A percentile compares a stretch with the other conserved stretches of the same genome.
These are phyloP conservation scores for Talaromyces liani DNA, from an alignment of 495 filamentous ascomycete genomes.

Conservation along the genomic window DNA sequence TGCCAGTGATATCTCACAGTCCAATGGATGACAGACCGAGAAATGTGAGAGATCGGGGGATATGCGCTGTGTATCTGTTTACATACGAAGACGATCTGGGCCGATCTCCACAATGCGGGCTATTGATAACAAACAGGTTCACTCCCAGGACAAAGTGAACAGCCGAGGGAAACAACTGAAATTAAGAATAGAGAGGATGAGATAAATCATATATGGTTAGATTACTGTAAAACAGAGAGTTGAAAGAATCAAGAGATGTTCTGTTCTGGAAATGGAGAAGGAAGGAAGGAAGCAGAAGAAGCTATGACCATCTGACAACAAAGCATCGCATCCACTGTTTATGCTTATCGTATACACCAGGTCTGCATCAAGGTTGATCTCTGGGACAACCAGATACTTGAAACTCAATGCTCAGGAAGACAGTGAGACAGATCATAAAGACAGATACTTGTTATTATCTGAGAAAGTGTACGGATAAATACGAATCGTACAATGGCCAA, in stretches of 20 bases:
- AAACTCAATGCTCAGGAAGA: too few relatives aligned
- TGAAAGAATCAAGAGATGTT: too few relatives aligned
- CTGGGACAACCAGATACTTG: background rate
- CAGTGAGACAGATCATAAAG: too few relatives aligned
- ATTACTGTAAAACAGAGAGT: too few relatives aligned
- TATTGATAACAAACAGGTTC: background rate
- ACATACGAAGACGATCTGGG: background rate
- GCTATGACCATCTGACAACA: constrained; percentile 11
- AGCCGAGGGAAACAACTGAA: background rate
- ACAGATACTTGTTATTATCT: too few relatives aligned
- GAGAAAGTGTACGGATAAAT: background rate
- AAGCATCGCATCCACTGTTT: background rate
- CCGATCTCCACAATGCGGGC: background rate
- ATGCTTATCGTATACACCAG: background rate
- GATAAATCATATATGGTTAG: too few relatives aligned
- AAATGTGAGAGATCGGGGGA: background rate
- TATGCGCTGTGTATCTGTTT: background rate
- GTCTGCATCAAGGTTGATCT: background rate
- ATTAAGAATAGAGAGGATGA: background rate
- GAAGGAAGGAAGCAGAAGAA: background rate
- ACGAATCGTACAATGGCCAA: background rate
- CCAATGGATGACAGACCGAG: background rate
- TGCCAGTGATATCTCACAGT: background rate
- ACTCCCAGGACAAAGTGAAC: background rate
- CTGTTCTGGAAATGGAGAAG: background rate